Evolutionary conservation across 192 early-diverging fungal species (phyloP).

Genomic region (Linnemannia elongata): DNA sequence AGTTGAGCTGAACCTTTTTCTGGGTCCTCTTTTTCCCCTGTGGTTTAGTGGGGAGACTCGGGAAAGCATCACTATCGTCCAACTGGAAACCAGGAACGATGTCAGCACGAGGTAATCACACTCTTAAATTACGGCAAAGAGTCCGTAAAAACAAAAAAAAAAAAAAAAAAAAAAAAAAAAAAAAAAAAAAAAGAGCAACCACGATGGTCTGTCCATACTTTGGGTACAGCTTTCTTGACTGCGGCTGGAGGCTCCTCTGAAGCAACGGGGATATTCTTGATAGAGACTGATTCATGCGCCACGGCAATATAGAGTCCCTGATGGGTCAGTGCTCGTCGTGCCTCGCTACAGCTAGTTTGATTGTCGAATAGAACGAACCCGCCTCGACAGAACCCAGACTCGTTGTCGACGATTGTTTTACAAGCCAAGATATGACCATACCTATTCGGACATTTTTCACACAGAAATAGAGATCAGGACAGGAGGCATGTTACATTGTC

Average conservation of each 20-base stretch:
- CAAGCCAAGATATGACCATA: constrained; percentile 47
- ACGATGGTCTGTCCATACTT: constrained; percentile 8
- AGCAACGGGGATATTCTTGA: constrained; percentile 30
- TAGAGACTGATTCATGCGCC: constrained; percentile 43
- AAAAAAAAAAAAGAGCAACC: neutral
- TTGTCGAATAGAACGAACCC: constrained; percentile 49
- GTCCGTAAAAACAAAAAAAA: neutral
- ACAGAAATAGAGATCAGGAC: neutral
- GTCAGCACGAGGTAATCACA: constrained; percentile 9
- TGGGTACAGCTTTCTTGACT: constrained; percentile 23
- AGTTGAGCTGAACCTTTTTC: neutral
- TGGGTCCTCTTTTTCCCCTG: constrained; percentile 17
- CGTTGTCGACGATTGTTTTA: constrained; percentile 27
- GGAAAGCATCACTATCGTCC: constrained; percentile 40
- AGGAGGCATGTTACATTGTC: neutral
- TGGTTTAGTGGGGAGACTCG: constrained; percentile 37
- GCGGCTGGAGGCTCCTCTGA: neutral
- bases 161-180: no score
- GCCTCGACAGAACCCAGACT: constrained; percentile 33
- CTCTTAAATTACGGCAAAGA: neutral
- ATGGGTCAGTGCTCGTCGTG: constrained; percentile 34
- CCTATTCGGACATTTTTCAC: constrained; percentile 17
- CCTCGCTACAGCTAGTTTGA: constrained; percentile 38
- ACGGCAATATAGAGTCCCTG: constrained; percentile 49
- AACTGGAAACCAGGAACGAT: neutral